Base-by-base conservation (phyloP, 768 basidiomycete species). In the Lactarius quietus region DNA sequence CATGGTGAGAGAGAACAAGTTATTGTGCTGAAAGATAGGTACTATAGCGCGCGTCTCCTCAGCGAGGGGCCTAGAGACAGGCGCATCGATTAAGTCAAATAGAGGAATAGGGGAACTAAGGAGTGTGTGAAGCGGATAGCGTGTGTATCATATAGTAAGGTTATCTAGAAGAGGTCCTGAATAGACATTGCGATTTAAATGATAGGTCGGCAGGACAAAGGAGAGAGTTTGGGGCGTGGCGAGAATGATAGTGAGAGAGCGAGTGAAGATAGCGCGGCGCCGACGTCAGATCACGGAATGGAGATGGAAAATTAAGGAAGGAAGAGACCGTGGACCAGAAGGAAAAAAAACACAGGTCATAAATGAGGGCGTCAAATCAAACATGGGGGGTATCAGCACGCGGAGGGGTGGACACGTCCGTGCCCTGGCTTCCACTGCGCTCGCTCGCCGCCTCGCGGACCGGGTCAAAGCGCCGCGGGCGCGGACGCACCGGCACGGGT, bases 381-480 rank as follows among this genome's bases (percentile, higher is more conserved):
- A 10, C 2, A 57, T 62, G 61, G 26, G 65, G 65, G 65, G 61
- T 66, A 66, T 63, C 52, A 26, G 58, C 20, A 38, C 45, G 61
- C 33, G 59, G 62, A 2, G 68, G 65, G 28, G 66, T 63, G 8
- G 63, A 60, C 57, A 23, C 15, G 20, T 67, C 56, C 9, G 59
- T 68, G 15, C 66, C 53, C 54, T 52, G 59, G 28, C 68, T 69
- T 20, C 56, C 57, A 23, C 66, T 54, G 28, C 59, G 51, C 39
- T 68, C 69, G 55, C 66, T 68, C 53, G 63, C 53, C 0, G 66
- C 70, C 35, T 68, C 69, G 45, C 65, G 72, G 15, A 72, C 71
- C 5, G 71, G 71, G 41, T 72, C 72, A 18, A 72, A 72, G 17
- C 71, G 71, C 8, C 38, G 57, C 20, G 57, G 14, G 29, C 64